phyloP scores from a whole-genome alignment of 2,329 filamentous ascomycete genomes.

The Stagonosporopsis vannaccii region DNA sequence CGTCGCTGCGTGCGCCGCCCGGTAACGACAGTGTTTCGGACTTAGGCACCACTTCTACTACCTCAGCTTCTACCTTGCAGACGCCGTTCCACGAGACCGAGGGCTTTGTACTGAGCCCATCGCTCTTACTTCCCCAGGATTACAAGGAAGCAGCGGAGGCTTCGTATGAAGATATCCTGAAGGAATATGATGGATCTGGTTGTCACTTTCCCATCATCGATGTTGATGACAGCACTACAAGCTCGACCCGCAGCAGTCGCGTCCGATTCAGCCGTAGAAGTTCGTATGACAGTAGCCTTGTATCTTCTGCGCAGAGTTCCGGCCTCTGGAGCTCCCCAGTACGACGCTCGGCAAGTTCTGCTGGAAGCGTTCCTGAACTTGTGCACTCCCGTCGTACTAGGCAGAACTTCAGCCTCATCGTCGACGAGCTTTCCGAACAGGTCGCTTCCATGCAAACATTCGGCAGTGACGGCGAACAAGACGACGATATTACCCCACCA shows the following conservation, averaged over 20 bases:
- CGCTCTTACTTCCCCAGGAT: conserved; percentile 44
- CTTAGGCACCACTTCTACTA: conserved; percentile 43
- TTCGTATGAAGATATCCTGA: conserved; percentile 48
- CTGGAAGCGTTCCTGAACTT: conserved; percentile 49
- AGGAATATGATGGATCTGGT: conserved; percentile 56
- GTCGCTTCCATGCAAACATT: conserved; percentile 36
- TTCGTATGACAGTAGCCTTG: conserved; percentile 64
- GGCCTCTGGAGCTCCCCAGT: conserved; percentile 45
- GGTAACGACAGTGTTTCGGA: conserved; percentile 43
- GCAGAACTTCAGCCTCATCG: conserved; percentile 40
- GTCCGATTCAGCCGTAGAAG: conserved; percentile 63
- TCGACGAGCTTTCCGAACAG: conserved; percentile 45
- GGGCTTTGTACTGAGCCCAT: conserved; percentile 50
- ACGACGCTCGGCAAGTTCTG: conserved; percentile 48
- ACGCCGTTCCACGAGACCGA: conserved; percentile 40
- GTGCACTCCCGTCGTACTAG: conserved; percentile 45
- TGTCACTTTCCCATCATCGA: conserved; percentile 57
- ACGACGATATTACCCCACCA: conserved; percentile 41
- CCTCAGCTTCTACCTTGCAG: conserved; percentile 43
- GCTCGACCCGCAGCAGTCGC: conserved; percentile 57
- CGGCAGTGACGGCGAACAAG: conserved; percentile 39
- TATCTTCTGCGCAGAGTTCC: conserved; percentile 50
- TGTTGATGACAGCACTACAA: conserved; percentile 48
- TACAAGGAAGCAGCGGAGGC: conserved; percentile 47
- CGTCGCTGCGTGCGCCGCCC: conserved; percentile 39